A percentile compares a stretch with the other conserved stretches of the same genome.
These are phyloP conservation scores for Saccharomycopsis sp. DNA, from an alignment of 805 yeast species.

Conservation along the genomic window DNA sequence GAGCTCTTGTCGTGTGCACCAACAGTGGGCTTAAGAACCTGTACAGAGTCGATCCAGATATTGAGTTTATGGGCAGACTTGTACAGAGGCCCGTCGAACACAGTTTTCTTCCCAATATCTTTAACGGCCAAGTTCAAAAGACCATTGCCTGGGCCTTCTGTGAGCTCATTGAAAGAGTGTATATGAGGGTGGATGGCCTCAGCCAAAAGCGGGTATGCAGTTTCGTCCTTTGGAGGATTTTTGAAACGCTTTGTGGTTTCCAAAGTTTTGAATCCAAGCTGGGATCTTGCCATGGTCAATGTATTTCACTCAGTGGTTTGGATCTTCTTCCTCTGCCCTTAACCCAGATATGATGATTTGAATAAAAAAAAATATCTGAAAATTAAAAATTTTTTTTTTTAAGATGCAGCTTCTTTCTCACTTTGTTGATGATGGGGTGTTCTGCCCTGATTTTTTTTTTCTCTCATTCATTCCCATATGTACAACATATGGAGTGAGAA, in stretches of 20 bases:
- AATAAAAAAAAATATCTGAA: too few relatives aligned
- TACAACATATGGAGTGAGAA: too few relatives aligned
- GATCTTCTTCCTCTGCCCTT: too few relatives aligned
- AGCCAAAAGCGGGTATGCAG: conserved; percentile 69
- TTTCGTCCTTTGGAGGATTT: conserved; percentile 82
- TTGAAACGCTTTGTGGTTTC: conserved; percentile 80
- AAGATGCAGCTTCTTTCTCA: too few relatives aligned
- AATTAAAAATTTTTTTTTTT: too few relatives aligned
- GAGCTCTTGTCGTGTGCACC: conserved; percentile 64
- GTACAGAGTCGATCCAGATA: conserved; percentile 83
- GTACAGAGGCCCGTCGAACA: conserved; percentile 70
- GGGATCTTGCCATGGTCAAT: neutral
- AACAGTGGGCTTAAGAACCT: conserved; percentile 75
- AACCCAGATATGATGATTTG: too few relatives aligned
- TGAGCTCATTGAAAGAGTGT: conserved; percentile 91
- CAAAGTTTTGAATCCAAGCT: conserved; percentile 47
- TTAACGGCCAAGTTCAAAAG: conserved; percentile 73
- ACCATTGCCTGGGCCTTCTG: conserved; percentile 83
- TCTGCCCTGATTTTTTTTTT: too few relatives aligned
- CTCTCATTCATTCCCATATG: too few relatives aligned
- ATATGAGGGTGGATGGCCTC: conserved; percentile 94
- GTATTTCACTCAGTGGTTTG: too few relatives aligned
- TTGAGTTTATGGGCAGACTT: conserved; percentile 78
- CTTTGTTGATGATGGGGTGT: too few relatives aligned
- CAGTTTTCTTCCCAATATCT: conserved; percentile 80